Conservation (phyloP, 2,329 filamentous ascomycete species). For the Thielaviopsis euricoi region DNA sequence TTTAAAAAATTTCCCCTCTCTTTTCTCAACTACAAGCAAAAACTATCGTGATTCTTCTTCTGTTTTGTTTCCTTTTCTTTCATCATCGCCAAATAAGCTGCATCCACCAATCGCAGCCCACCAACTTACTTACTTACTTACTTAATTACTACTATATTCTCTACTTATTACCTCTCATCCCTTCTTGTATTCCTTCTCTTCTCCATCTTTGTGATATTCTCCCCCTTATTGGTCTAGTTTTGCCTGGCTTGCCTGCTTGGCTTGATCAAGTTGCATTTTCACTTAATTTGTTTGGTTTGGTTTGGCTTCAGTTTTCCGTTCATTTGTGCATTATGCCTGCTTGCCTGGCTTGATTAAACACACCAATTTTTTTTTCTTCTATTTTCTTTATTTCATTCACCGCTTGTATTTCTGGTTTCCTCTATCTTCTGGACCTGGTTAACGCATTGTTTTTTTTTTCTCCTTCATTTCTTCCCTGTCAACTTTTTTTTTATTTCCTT, state of each 20-base stretch:
- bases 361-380: neutral
- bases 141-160: no score
- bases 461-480: neutral
- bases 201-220: neutral
- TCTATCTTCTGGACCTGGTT: neutral
- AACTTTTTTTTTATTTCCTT: neutral
- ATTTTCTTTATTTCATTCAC: no score
- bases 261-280: neutral
- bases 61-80: no score
- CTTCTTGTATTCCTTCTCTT: neutral
- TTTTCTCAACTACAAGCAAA: no score
- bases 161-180: neutral
- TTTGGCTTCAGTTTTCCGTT: neutral
- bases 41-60: no score
- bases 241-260: neutral
- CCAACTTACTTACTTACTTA: neutral
- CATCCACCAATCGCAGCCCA: neutral
- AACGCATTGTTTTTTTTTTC: neutral
- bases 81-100: neutral
- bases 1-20: no score
- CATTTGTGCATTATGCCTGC: neutral
- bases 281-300: neutral
- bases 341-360: neutral
- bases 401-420: neutral
- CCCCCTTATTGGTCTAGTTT: neutral